phyloP scores from a whole-genome alignment of 2,329 filamentous ascomycete genomes.

The Apiospora marii region DNA sequence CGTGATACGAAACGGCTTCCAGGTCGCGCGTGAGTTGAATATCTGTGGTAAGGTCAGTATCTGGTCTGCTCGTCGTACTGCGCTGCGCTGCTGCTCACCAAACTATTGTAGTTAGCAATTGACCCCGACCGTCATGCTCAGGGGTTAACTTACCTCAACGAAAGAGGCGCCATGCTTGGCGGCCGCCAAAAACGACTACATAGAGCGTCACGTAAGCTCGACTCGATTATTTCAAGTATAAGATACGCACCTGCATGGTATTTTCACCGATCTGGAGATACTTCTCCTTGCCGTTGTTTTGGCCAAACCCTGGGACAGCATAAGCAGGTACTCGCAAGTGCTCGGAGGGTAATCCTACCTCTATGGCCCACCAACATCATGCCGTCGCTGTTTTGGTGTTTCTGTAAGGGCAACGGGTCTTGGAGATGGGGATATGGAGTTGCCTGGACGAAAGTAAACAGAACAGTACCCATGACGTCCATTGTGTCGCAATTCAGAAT shows the following conservation, averaged over 20 bases:
- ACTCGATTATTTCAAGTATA: accelerated
- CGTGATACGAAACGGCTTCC: conserved; percentile 50
- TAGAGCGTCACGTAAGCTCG: neutral
- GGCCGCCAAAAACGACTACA: neutral
- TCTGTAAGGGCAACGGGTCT: neutral
- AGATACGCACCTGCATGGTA: neutral
- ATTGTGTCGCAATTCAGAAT: neutral
- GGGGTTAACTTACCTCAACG: conserved; percentile 37
- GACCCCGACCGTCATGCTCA: neutral
- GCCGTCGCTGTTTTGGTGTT: neutral
- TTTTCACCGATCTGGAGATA: conserved; percentile 14
- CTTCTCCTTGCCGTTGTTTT: neutral
- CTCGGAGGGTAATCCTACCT: neutral
- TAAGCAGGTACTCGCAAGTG: neutral
- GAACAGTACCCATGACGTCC: neutral
- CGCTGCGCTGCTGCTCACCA: neutral
- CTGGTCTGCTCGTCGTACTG: neutral
- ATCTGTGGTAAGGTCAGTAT: conserved; percentile 35
- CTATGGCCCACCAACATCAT: neutral
- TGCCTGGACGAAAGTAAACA: neutral
- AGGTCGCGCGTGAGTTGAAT: conserved; percentile 51
- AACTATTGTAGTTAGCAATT: neutral
- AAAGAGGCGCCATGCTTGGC: neutral
- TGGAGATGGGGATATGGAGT: neutral
- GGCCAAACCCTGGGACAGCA: neutral